A percentile compares a stretch with the other conserved stretches of the same genome.
Conservation (phyloP, 1,284 basidiomycete species). For the Ganoderma leucocontextum region DNA sequence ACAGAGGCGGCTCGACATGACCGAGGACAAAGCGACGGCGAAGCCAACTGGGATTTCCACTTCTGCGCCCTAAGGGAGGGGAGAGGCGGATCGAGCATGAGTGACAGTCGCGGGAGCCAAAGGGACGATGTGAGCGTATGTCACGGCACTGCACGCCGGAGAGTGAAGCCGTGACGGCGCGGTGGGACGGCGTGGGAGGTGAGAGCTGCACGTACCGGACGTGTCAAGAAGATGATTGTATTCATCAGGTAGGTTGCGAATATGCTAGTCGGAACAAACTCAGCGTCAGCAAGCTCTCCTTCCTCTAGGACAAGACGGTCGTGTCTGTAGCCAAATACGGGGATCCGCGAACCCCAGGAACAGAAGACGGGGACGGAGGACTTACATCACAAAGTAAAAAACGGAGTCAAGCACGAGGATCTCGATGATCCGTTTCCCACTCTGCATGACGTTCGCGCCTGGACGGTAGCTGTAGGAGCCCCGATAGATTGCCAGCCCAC, state of each 20-base stretch:
- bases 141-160: neutral
- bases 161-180: neutral
- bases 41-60: conserved; percentile 65
- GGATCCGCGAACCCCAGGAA: neutral
- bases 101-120: neutral
- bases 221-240: conserved; percentile 57
- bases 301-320: neutral
- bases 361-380: neutral
- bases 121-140: neutral
- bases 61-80: conserved; percentile 39
- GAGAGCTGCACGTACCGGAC: conserved; percentile 47
- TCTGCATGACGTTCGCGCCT: conserved; percentile 45
- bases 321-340: neutral
- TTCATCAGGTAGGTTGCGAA: conserved; percentile 63
- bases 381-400: conserved; percentile 62
- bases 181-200: neutral
- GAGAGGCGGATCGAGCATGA: conserved; percentile 10
- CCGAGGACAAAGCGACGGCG: conserved; percentile 63
- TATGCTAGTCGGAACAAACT: conserved; percentile 47
- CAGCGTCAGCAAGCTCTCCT: conserved; percentile 8
- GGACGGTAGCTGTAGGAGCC: conserved; percentile 53
- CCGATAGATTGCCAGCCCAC: conserved; percentile 55
- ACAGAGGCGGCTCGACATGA: conserved; percentile 61
- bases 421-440: conserved; percentile 53
- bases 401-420: conserved; percentile 64